phyloP scores from a whole-genome alignment of 495 filamentous ascomycete species.

The Talaromyces thailandensis region DNA sequence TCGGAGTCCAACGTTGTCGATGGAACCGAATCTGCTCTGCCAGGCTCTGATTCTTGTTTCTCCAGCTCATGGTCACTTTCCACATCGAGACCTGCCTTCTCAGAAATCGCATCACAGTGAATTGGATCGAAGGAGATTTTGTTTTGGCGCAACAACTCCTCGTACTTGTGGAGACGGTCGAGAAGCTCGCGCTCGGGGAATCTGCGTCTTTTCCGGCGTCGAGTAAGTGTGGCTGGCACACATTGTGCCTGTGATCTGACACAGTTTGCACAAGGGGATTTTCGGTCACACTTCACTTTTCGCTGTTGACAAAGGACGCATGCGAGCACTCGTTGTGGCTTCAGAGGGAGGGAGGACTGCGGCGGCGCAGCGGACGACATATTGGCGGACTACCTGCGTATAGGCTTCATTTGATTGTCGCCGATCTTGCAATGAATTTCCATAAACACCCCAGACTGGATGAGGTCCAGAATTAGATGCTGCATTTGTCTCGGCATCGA shows the following conservation, averaged over 20 bases:
- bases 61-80: slow-evolving; percentile 17
- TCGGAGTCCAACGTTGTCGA: slow-evolving; percentile 18
- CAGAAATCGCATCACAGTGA: slow-evolving; percentile 21
- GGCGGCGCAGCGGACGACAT: background rate
- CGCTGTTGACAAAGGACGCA: slow-evolving; percentile 49
- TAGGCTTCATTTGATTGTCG: background rate
- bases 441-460: background rate
- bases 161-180: slow-evolving; percentile 42
- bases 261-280: slow-evolving; percentile 46
- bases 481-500: background rate
- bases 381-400: background rate
- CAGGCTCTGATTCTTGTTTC: slow-evolving; percentile 12
- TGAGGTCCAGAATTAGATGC: background rate
- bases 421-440: background rate
- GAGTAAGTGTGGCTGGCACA: slow-evolving; percentile 32
- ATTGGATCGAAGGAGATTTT: slow-evolving; percentile 44
- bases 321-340: slow-evolving; percentile 41
- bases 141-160: slow-evolving; percentile 41
- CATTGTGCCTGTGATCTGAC: slow-evolving; percentile 30
- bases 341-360: slow-evolving; percentile 8
- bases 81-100: slow-evolving; percentile 9
- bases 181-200: slow-evolving; percentile 48
- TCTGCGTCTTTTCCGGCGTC: slow-evolving; percentile 36
- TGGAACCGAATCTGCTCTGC: slow-evolving; percentile 10
- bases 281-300: slow-evolving; percentile 49